Evolutionary conservation across 129 eudicot genomes (phyloP), one percentile per base, ranked within the genome.

Genomic region (Lonicera japonica): DNA sequence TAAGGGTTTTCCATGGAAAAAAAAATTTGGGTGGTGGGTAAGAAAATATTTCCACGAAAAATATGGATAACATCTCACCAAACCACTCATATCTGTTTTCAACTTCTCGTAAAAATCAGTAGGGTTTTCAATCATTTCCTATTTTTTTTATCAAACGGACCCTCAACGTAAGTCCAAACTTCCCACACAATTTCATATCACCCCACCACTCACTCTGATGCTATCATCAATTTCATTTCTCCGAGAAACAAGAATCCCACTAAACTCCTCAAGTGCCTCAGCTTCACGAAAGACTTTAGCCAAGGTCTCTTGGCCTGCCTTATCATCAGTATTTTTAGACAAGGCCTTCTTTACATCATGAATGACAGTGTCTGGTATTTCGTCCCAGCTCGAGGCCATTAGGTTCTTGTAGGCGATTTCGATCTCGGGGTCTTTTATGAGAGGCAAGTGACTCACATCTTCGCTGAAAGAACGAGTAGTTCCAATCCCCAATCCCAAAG

Each of bases 151-250:
- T n/a, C n/a, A n/a, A n/a, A n/a, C n/a, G n/a, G n/a, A n/a, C n/a
- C n/a, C n/a, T n/a, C n/a, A n/a, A n/a, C n/a, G n/a, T n/a, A n/a
- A n/a, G n/a, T n/a, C n/a, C n/a, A n/a, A n/a, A n/a, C n/a, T n/a
- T 48, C 29, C 4, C 19, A n/a, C 12, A 45, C 10, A 3, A 51
- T 25, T 14, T 61, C 41, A 74, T 12, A 5, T 57, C 56, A 92
- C 98, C 96, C 87, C 98, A 48, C 98, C 98, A 75, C 95, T 84
- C 66, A 87, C 4, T 40, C 96, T 96, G 74, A 85, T 76, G 58
- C 68, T 64, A 56, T 92, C 98, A 77, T 92, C 96, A 72, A 92
- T 74, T 75, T 80, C 91, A 95, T 84, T 92, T 70, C 79, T 87
- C 69, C 87, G 68, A 5, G 96, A 61, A 38, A 78, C 86, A 63